Evolutionary conservation across 2,329 filamentous ascomycete genomes (phyloP), one percentile per base, ranked within the genome.

Genomic region (Cladosporium sphaerospermum): DNA sequence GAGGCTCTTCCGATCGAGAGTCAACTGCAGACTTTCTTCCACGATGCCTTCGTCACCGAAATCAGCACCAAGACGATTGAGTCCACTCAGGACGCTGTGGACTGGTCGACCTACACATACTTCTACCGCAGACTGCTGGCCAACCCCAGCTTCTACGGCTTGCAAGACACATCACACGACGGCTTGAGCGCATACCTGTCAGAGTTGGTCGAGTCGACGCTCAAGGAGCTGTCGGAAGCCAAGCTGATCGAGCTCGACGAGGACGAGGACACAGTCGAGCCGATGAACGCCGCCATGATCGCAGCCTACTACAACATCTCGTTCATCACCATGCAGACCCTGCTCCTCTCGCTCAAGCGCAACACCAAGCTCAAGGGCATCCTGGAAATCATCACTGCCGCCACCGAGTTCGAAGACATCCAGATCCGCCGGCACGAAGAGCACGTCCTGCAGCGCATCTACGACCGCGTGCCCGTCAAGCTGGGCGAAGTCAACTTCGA

Each of bases 221-320:
- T 99, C 57, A 92, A 89, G 69, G 92, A 99, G 62, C 77, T 99
- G 54, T 79, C 85, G 8, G 92, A 97, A 63, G 91, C 90, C 34
- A 95, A 95, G 77, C 92, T 99, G 59, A 90, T 99, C 61, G 91
- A 97, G 62, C 81, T 96, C 45, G 92, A 97, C 59, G 90, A 95
- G 46, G 92, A 77, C 3, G 75, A 97, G 66, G 92, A 95, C 63
- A 85, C 84, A 1, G 85, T 97, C 42, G 81, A 87, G 14, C 91
- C 93, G 11, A 82, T 96, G 63, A 97, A 99, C 69, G 88, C 92
- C 2, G 93, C 93, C 61, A 96, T 96, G 88, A 97, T 99, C 66
- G 90, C 89, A 9, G 90, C 93, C 1, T 97, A 99, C 78, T 99
- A 99, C 79, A 97, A 96, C 72, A 96, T 99, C 66, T 96, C 92